Evolutionary conservation across 2,329 filamentous ascomycete genomes (phyloP), one percentile per base, ranked within the genome.

Genomic region (Didymella lethalis): DNA sequence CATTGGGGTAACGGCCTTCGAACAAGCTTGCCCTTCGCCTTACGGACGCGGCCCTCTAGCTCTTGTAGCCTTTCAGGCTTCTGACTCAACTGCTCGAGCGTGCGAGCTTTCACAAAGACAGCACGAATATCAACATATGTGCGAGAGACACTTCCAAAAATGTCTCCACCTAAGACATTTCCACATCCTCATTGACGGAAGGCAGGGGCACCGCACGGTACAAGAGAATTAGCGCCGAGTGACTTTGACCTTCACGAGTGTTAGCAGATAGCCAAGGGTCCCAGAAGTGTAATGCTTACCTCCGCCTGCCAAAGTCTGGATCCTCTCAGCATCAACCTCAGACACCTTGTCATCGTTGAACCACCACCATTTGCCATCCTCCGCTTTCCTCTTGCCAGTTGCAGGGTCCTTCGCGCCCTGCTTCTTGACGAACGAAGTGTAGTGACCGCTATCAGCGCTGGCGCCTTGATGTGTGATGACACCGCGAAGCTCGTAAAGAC

Each of bases 361-460:
- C 94, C 95, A 99, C 94, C 95, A 99, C 95, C 95, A 99, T 71
- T 93, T 97, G 67, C 91, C 93, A 73, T 96, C 92, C 74, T 96
- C 92, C 72, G 90, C 88, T 53, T 86, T 87, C 70, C 87, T 83
- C 81, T 92, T 91, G 66, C 91, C 92, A 20, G 89, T 91, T 71
- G 88, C 87, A 16, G 89, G 84, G 68, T 96, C 90, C 57, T 92
- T 80, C 10, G 83, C 80, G 0, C 86, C 89, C 61, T 89, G 84
- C 85, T 99, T 97, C 85, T 98, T 99, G 68, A 99, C 91, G 75
- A 97, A 99, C 0, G 93, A 90, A 4, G 96, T 99, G 83, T 99
- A 99, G 79, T 99, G 95, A 7, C 95, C 95, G 70, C 94, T 97
- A 79, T 99, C 95, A 20, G 95, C 95, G 74, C 93, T 96, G 59